Evolutionary conservation across 805 yeast genomes (phyloP), one percentile per base, ranked within the genome.

Genomic region (Nakazawaea holstii): DNA sequence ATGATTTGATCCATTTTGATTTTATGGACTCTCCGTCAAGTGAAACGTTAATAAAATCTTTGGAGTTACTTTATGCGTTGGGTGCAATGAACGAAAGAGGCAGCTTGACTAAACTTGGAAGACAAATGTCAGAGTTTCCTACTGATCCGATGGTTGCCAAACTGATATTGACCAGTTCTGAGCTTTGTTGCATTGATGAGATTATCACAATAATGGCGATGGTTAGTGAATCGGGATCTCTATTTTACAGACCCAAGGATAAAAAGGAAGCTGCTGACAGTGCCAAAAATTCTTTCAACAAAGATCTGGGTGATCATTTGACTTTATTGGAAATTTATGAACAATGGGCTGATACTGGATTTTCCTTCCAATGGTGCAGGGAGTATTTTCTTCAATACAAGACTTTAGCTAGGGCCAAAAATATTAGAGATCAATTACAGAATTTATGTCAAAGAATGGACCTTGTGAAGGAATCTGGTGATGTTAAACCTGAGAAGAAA

Each of bases 51-150:
- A 76, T 86, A 11, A 80, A 82, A 46, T 84, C 97, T 0, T 66
- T 92, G 33, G 94, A 89, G 52, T 75, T 87, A 43, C 67, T 94
- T n/a, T 92, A 88, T 61, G 82, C 91, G 0, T 64, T 94, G 8
- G 95, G 96, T 0, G 98, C 97, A 0, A 66, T 94, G 46, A 89
- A 87, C 55, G 80, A 83, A 8, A 75, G 76, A 48, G 99, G 98
- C 0, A 73, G 77, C 43, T 67, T 94, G 35, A 92, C 98, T 0
- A 70, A 77, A 41, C 59, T 82, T 1, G 99, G 99, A 0, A 66
- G 84, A 38, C 77, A 79, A 52, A 91, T 94, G 97, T 84, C 96
- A 1, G 89, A 84, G 49, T 87, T 91, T 55, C 99, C 99, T 0
- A 76, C 91, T 52, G 95, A 89, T 55, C 97, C 97, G 4, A 87